phyloP scores from a whole-genome alignment of 1,284 basidiomycete genomes.

The Tremellales sp. region DNA sequence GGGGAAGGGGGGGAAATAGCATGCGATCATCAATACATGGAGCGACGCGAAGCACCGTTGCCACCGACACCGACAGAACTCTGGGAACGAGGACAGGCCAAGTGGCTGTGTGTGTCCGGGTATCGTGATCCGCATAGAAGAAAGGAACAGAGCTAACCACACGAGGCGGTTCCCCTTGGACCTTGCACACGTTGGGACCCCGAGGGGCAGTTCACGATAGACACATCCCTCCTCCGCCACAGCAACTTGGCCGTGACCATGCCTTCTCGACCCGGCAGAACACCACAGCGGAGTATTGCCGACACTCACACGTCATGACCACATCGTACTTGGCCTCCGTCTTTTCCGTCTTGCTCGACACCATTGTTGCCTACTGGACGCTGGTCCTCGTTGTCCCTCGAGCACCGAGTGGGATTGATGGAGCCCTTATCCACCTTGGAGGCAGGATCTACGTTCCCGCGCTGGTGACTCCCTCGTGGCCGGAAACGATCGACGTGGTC shows the following conservation, averaged over 20 bases:
- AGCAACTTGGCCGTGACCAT: no score
- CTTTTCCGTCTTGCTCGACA: constrained; percentile 19
- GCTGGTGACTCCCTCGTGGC: not conserved
- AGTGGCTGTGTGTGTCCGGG: no score
- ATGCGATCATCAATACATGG: not conserved
- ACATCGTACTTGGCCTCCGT: constrained; percentile 37
- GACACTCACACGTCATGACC: constrained; percentile 35
- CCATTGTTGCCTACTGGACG: not conserved
- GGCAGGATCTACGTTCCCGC: not conserved
- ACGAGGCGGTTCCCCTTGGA: no score
- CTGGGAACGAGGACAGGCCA: no score
- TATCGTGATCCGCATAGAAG: no score
- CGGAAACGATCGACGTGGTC: not conserved
- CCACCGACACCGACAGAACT: no score
- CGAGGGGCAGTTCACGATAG: no score
- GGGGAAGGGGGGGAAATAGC: not conserved
- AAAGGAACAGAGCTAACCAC: not conserved
- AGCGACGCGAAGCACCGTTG: no score
- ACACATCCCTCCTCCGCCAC: no score
- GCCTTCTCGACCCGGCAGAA: no score
- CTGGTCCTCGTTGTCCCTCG: not conserved
- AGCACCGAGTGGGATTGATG: not conserved
- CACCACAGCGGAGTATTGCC: not conserved
- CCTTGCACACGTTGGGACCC: no score
- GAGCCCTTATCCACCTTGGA: not conserved